Base-by-base conservation (phyloP, 2,329 filamentous ascomycete genomes). In the Aspergillus neoniger region DNA sequence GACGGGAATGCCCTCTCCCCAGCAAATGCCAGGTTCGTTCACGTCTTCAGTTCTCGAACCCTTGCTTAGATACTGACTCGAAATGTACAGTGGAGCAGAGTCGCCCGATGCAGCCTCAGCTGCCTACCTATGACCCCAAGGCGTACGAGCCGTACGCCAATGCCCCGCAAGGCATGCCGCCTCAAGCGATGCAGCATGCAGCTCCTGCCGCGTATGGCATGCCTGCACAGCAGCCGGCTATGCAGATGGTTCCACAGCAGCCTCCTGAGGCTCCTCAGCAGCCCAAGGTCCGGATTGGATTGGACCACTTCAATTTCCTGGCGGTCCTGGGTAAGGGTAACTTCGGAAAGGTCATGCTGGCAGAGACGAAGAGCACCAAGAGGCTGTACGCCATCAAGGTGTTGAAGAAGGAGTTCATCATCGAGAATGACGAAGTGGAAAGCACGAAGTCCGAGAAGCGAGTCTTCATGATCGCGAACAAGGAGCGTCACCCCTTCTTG, bases 281-380 rank as follows among this genome's bases (percentile, higher is more conserved):
- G 63, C 60, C 70, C 17, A 76, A 74, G 57, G 57, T 89, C 72
- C 87, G 94, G 56, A 98, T 99, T 73, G 95, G 95, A 17, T 82
- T 99, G 49, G 96, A 99, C 74, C 93, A 99, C 79, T 99, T 99
- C 84, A 99, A 99, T 76, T 99, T 99, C 85, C 84, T 99, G 66
- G 94, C 96, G 65, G 95, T 99, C 57, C 86, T 99, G 66, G 95
- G 95, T 74, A 99, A 99, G 80, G 95, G 95, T 81, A 99, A 99
- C 80, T 99, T 99, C 74, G 95, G 95, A 77, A 99, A 99, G 80
- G 95, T 99, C 79, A 99, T 99, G 95, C 82, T 99, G 76, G 95
- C 95, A 2, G 96, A 99, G 80, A 96, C 95, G 1, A 99, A 99
- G 83, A 88, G 88, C 58, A 88, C 91, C 9, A 91, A 93, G 77